Percentiles rank a stretch among this genome's conserved stretches.
Conservation (phyloP, 352 stramenopile genomes). For the Globisporangium parvum region DNA sequence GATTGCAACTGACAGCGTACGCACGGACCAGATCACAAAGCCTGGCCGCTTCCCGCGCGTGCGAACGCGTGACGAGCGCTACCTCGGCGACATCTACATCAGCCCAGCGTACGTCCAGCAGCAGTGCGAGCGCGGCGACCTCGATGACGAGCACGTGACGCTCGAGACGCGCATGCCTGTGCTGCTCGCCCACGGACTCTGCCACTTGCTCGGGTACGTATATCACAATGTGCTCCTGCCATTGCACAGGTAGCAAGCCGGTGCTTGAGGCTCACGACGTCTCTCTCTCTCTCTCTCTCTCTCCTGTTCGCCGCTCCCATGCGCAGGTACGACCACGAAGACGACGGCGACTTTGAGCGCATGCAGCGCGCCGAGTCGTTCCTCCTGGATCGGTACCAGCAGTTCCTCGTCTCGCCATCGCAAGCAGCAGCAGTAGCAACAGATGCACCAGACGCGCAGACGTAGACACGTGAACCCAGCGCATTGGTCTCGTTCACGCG, state of each 20-base stretch:
- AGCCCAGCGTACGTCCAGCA: slow-evolving; percentile 69
- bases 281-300: no score
- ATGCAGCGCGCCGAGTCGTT: slow-evolving; percentile 72
- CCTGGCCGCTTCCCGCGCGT: slow-evolving; percentile 61
- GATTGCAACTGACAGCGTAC: background rate
- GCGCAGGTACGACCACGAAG: slow-evolving; percentile 82
- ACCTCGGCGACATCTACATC: slow-evolving; percentile 83
- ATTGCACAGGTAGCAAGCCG: no score
- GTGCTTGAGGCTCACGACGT: no score
- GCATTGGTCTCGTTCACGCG: no score
- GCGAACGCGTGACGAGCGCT: slow-evolving; percentile 45
- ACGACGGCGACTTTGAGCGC: slow-evolving; percentile 63
- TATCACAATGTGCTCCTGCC: no score
- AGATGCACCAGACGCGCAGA: background rate
- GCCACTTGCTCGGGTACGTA: slow-evolving; percentile 77
- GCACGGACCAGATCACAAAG: slow-evolving; percentile 36
- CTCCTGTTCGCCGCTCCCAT: no score
- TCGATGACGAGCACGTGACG: slow-evolving; percentile 42
- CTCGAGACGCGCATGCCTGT: slow-evolving; percentile 66
- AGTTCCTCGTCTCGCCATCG: slow-evolving; percentile 28
- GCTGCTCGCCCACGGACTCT: slow-evolving; percentile 72
- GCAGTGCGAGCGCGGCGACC: slow-evolving; percentile 54
- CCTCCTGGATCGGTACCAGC: slow-evolving; percentile 47
- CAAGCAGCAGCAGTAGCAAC: background rate
- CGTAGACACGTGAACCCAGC: background rate